These are phyloP conservation scores for Colletotrichum sp. DNA, from an alignment of 2,329 filamentous ascomycete species.

Conservation along the genomic window DNA sequence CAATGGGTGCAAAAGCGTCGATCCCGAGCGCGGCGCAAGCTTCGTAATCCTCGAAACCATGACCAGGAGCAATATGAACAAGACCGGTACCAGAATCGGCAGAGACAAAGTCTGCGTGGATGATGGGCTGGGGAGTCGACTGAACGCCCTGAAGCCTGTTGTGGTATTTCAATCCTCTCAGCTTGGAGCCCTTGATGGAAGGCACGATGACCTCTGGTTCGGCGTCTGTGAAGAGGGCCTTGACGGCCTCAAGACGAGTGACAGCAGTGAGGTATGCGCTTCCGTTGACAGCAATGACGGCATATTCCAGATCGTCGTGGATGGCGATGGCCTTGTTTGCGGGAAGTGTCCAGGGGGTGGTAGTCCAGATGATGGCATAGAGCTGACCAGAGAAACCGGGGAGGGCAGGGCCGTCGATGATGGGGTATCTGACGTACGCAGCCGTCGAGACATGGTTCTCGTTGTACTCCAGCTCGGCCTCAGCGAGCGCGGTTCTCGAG, in stretches of 20 bases:
- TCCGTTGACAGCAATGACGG: slow-evolving; percentile 61
- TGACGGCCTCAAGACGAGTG: slow-evolving; percentile 68
- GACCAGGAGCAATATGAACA: slow-evolving; percentile 93
- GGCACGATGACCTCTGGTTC: slow-evolving; percentile 52
- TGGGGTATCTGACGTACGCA: slow-evolving; percentile 81
- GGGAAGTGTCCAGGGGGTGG: slow-evolving; percentile 95
- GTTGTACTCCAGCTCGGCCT: slow-evolving; percentile 85
- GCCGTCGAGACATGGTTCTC: slow-evolving; percentile 74
- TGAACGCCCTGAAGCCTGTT: slow-evolving; percentile 70
- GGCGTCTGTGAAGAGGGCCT: slow-evolving; percentile 53
- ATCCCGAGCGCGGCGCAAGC: slow-evolving; percentile 76
- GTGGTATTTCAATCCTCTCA: slow-evolving; percentile 71
- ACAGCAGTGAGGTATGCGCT: slow-evolving; percentile 75
- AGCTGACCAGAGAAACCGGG: slow-evolving; percentile 52
- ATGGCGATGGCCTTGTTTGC: slow-evolving; percentile 91
- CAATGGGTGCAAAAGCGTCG: slow-evolving; percentile 79
- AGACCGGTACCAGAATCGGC: slow-evolving; percentile 90
- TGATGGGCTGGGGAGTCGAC: slow-evolving; percentile 68
- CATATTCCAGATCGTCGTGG: slow-evolving; percentile 75
- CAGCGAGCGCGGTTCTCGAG: slow-evolving; percentile 78
- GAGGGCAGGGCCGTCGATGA: slow-evolving; percentile 55
- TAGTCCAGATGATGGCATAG: slow-evolving; percentile 95
- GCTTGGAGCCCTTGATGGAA: slow-evolving; percentile 66
- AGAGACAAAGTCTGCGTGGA: slow-evolving; percentile 89
- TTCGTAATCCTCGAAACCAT: slow-evolving; percentile 96